These are phyloP conservation scores for Thozetella sp. DNA, from an alignment of 495 filamentous ascomycete genomes.

Conservation along the genomic window DNA sequence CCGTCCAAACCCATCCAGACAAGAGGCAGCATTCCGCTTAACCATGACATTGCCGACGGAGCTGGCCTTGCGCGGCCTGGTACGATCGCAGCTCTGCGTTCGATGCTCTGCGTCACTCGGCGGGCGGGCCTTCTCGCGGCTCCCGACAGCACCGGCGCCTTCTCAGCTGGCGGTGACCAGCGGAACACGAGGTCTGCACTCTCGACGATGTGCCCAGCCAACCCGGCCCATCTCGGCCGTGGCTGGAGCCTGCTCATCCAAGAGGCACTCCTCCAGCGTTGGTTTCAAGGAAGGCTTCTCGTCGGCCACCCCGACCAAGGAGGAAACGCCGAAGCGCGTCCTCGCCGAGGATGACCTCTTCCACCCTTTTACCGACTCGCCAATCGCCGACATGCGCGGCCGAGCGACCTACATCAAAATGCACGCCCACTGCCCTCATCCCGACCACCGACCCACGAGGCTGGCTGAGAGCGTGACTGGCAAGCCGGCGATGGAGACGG, in stretches of 20 bases:
- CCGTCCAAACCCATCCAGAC: not conserved
- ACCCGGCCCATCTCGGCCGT: not conserved
- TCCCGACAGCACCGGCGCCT: constrained; percentile 15
- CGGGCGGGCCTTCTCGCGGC: constrained; percentile 14
- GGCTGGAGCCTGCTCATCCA: constrained; percentile 6
- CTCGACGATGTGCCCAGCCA: not conserved
- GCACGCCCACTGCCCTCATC: constrained; percentile 90
- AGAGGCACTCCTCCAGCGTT: constrained; percentile 18
- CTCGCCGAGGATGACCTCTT: constrained; percentile 85
- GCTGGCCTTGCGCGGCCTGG: constrained; percentile 22
- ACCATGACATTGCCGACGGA: constrained; percentile 27
- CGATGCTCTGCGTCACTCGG: constrained; percentile 22
- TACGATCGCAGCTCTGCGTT: constrained; percentile 25
- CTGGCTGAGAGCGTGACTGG: constrained; percentile 46
- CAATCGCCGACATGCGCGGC: constrained; percentile 77
- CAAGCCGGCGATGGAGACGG: constrained; percentile 42
- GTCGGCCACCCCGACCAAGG: not conserved
- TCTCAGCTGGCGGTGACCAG: constrained; percentile 7
- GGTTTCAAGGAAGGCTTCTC: constrained; percentile 8
- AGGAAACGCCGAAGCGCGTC: constrained; percentile 33
- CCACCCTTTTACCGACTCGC: constrained; percentile 87
- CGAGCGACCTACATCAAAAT: constrained; percentile 88
- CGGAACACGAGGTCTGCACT: not conserved
- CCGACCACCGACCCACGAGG: constrained; percentile 72
- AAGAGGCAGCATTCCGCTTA: not conserved